Evolutionary conservation across 306 rosid genomes (phyloP).

Genomic region (Castanea crenata): DNA sequence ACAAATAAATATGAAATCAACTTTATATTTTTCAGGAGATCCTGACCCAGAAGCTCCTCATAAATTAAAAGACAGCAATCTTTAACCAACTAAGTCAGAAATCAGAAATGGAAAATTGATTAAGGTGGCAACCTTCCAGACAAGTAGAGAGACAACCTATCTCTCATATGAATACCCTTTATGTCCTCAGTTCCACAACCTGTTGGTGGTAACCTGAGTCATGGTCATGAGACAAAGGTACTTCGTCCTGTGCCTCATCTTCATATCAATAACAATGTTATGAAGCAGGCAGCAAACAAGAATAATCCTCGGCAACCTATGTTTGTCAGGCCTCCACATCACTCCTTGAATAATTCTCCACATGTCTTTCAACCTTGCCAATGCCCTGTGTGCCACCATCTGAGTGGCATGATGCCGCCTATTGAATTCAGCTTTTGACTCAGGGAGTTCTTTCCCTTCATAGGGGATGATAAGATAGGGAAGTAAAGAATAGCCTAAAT

Average conservation of each 20-base stretch:
- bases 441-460: slow-evolving; percentile 62
- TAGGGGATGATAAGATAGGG: slow-evolving; percentile 84
- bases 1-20: slow-evolving; percentile 6
- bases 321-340: slow-evolving; percentile 97
- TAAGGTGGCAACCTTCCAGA: slow-evolving; percentile 44
- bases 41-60: slow-evolving; percentile 1
- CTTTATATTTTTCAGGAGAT: slow-evolving; percentile 2
- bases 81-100: slow-evolving; percentile 16
- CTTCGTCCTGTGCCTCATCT: slow-evolving; percentile 50
- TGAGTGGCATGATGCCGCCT: slow-evolving; percentile 55
- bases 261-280: slow-evolving; percentile 74
- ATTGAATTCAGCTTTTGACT: slow-evolving; percentile 56
- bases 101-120: slow-evolving; percentile 14
- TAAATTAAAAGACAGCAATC: slow-evolving; percentile 17
- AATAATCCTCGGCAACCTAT: slow-evolving; percentile 81
- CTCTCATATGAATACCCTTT: slow-evolving; percentile 66
- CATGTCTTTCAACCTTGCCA: slow-evolving; percentile 70
- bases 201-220: slow-evolving; percentile 70
- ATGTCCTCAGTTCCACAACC: slow-evolving; percentile 55
- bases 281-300: slow-evolving; percentile 92
- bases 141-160: slow-evolving; percentile 53
- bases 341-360: slow-evolving; percentile 91
- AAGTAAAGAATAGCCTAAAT: slow-evolving; percentile 72
- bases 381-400: slow-evolving; percentile 70
- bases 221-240: slow-evolving; percentile 56